Percentiles rank a stretch among this genome's conserved stretches.
phyloP scores from a whole-genome alignment of 2,329 filamentous ascomycete species.

The Rhynchosporium agropyri region DNA sequence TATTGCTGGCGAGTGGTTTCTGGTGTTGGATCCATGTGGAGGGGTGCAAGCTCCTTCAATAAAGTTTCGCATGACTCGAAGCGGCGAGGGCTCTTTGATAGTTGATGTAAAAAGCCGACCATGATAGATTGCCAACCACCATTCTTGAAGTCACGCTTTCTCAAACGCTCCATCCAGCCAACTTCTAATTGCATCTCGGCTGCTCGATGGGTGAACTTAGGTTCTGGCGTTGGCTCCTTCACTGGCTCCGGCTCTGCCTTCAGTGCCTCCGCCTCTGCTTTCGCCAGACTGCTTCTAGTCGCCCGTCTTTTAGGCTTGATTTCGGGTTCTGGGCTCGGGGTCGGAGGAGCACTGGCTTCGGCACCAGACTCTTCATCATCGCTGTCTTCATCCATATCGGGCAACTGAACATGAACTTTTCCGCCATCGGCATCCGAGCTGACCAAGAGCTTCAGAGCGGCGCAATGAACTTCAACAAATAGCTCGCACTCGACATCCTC shows the following conservation, averaged over 20 bases:
- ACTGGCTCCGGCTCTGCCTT: constrained; percentile 54
- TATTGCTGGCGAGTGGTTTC: constrained; percentile 77
- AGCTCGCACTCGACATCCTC: constrained; percentile 78
- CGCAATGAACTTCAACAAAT: constrained; percentile 88
- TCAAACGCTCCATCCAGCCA: constrained; percentile 83
- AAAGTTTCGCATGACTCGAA: constrained; percentile 77
- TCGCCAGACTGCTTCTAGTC: constrained; percentile 83
- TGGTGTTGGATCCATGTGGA: constrained; percentile 72
- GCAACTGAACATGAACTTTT: constrained; percentile 76
- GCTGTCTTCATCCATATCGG: constrained; percentile 72
- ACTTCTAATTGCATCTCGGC: constrained; percentile 73
- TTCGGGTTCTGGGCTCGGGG: constrained; percentile 71
- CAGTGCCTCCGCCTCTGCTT: constrained; percentile 72
- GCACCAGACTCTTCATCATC: constrained; percentile 64
- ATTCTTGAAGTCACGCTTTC: constrained; percentile 80
- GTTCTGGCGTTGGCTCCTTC: constrained; percentile 46
- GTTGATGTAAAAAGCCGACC: constrained; percentile 80
- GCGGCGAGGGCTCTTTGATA: constrained; percentile 74
- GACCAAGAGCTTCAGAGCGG: constrained; percentile 84
- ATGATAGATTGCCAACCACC: constrained; percentile 93
- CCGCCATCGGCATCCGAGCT: constrained; percentile 74
- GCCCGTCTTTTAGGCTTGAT: constrained; percentile 68
- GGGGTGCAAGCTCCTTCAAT: constrained; percentile 77
- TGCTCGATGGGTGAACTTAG: constrained; percentile 64
- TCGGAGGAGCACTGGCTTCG: constrained; percentile 54